A percentile compares a stretch with the other conserved stretches of the same genome.
Evolutionary conservation across 1,139 yeast genomes (phyloP).

Genomic region (Protomyces inouyei): DNA sequence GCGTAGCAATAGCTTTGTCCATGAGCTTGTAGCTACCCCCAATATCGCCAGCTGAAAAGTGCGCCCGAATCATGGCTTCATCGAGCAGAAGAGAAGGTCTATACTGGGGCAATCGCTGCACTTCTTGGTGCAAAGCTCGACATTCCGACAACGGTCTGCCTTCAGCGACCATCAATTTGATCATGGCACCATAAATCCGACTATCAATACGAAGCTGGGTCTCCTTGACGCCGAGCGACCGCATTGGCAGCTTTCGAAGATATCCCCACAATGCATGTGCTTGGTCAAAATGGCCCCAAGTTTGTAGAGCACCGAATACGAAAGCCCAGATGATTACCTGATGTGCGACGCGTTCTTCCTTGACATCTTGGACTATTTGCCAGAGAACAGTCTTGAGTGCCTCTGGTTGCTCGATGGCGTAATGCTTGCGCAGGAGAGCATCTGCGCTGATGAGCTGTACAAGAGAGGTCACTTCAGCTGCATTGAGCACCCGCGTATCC

Average conservation of each 20-base stretch:
- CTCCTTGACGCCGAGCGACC: slow-evolving; percentile 1
- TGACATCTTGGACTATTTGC: slow-evolving; percentile 17
- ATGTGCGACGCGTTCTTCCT: slow-evolving; percentile 1
- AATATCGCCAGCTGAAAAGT: slow-evolving; percentile 8
- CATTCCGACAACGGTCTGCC: neutral
- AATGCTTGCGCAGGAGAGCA: slow-evolving; percentile 13
- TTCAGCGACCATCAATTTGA: slow-evolving; percentile 5
- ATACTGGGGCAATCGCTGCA: neutral
- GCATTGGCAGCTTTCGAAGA: slow-evolving; percentile 3
- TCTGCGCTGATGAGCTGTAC: slow-evolving; percentile 21
- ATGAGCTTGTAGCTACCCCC: slow-evolving; percentile 13
- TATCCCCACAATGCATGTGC: slow-evolving; percentile 16
- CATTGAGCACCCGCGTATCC: slow-evolving; percentile 4
- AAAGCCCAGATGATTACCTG: slow-evolving; percentile 17
- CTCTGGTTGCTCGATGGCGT: slow-evolving; percentile 16
- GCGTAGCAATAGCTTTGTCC: slow-evolving; percentile 11
- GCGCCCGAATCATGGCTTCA: slow-evolving; percentile 13
- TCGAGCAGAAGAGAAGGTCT: slow-evolving; percentile 8
- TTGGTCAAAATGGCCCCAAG: neutral
- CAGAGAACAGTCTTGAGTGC: slow-evolving; percentile 16
- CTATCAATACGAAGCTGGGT: slow-evolving; percentile 8
- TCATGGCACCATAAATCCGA: slow-evolving; percentile 8
- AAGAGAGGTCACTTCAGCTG: slow-evolving; percentile 20
- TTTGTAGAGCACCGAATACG: slow-evolving; percentile 6
- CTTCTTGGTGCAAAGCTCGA: neutral